phyloP scores from a whole-genome alignment of 495 filamentous ascomycete species.

The Penicillium robsamsonii region DNA sequence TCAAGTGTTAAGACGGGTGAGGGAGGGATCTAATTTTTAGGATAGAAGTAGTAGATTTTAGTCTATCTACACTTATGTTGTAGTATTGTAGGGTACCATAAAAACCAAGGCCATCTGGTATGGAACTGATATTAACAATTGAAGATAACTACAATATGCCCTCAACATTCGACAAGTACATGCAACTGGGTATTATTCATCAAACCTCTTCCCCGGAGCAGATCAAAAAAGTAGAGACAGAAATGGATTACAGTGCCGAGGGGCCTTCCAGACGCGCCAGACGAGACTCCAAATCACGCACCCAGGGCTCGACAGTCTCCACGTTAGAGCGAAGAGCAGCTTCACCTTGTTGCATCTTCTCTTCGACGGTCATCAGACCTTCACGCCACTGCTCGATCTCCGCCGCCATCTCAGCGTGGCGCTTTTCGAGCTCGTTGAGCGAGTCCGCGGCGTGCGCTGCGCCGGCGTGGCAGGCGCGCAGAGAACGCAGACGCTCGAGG shows the following conservation, averaged over 20 bases:
- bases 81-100: not conserved
- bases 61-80: not conserved
- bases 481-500: constrained; percentile 78
- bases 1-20: constrained; percentile 31
- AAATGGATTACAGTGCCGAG: constrained; percentile 12
- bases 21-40: not conserved
- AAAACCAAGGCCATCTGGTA: constrained; percentile 4
- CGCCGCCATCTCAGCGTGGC: constrained; percentile 75
- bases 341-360: constrained; percentile 65
- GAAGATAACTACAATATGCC: constrained; percentile 8
- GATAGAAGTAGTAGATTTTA: not conserved
- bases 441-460: constrained; percentile 82
- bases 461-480: constrained; percentile 81
- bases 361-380: constrained; percentile 75
- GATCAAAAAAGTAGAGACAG: constrained; percentile 13
- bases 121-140: constrained; percentile 6
- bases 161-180: constrained; percentile 10
- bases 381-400: constrained; percentile 88
- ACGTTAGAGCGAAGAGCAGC: constrained; percentile 72
- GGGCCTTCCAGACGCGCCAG: constrained; percentile 53
- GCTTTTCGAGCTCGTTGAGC: constrained; percentile 70
- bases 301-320: constrained; percentile 79
- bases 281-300: constrained; percentile 78
- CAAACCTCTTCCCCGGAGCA: constrained; percentile 4
- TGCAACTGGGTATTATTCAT: constrained; percentile 16